Evolutionary conservation across 2,329 filamentous ascomycete genomes (phyloP).

Genomic region (Xylaria sp.): DNA sequence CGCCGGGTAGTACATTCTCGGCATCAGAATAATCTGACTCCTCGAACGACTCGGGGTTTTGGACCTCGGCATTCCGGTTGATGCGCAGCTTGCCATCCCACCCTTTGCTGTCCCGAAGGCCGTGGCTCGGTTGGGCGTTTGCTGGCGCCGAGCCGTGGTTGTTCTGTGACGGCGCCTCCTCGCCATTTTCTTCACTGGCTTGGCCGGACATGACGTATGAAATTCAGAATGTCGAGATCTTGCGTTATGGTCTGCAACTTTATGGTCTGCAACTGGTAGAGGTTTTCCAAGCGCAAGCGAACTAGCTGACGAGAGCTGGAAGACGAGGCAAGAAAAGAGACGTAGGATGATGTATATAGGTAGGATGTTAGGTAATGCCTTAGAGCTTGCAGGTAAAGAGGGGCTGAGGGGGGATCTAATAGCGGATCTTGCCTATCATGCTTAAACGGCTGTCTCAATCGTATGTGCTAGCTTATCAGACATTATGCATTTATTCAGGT

Average conservation of each 20-base stretch:
- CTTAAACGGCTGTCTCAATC: not conserved
- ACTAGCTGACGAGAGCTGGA: not conserved
- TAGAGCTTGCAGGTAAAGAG: not conserved
- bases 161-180: conserved; percentile 52
- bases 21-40: conserved; percentile 88
- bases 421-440: not conserved
- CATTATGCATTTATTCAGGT: not conserved
- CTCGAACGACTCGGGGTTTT: conserved; percentile 83
- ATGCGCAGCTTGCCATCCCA: conserved; percentile 88
- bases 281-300: not conserved
- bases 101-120: conserved; percentile 71
- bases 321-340: no score
- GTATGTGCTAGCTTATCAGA: not conserved
- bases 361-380: no score
- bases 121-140: conserved; percentile 59
- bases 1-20: conserved; percentile 73
- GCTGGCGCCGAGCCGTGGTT: conserved; percentile 48
- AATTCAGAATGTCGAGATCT: not conserved
- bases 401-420: not conserved
- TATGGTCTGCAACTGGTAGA: not conserved
- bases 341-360: no score
- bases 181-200: conserved; percentile 44
- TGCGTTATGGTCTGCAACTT: no score
- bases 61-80: conserved; percentile 73
- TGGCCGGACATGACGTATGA: conserved; percentile 31